Evolutionary conservation across 345 rosid genomes (phyloP).

Genomic region (Alliaria petiolata): DNA sequence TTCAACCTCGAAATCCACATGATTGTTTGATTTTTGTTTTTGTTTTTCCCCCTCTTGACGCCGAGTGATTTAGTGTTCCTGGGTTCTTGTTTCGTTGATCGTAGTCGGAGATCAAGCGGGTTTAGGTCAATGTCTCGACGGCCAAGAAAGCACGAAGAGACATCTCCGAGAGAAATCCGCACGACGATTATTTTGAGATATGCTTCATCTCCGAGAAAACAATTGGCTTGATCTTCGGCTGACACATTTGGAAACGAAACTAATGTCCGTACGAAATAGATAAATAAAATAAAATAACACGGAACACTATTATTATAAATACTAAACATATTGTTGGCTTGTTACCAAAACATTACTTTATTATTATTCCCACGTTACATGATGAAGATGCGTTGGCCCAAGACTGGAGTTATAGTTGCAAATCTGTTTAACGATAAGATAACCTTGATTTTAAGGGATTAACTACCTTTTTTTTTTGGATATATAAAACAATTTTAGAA

Average conservation of each 20-base stretch:
- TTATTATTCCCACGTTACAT: neutral
- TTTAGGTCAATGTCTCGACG: slow-evolving; percentile 28
- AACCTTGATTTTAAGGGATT: neutral
- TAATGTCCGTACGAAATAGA: slow-evolving; percentile 2
- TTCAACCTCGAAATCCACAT: slow-evolving; percentile 42
- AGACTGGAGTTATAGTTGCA: neutral
- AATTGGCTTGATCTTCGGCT: slow-evolving; percentile 3
- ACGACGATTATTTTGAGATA: neutral
- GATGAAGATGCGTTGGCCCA: neutral
- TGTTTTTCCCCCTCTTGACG: neutral
- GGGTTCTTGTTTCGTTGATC: neutral
- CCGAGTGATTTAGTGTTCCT: neutral
- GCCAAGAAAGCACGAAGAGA: slow-evolving; percentile 23
- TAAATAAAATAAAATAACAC: neutral
- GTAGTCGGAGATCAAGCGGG: neutral
- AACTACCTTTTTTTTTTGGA: neutral
- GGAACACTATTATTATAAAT: neutral
- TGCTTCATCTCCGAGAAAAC: neutral
- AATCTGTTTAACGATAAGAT: neutral
- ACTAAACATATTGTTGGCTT: neutral
- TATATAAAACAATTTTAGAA: neutral
- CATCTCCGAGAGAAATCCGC: slow-evolving; percentile 21
- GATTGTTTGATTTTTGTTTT: neutral
- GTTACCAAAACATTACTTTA: neutral
- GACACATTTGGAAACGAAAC: neutral